phyloP scores from a whole-genome alignment of 2,329 filamentous ascomycete genomes.

The Calycina herbarum region DNA sequence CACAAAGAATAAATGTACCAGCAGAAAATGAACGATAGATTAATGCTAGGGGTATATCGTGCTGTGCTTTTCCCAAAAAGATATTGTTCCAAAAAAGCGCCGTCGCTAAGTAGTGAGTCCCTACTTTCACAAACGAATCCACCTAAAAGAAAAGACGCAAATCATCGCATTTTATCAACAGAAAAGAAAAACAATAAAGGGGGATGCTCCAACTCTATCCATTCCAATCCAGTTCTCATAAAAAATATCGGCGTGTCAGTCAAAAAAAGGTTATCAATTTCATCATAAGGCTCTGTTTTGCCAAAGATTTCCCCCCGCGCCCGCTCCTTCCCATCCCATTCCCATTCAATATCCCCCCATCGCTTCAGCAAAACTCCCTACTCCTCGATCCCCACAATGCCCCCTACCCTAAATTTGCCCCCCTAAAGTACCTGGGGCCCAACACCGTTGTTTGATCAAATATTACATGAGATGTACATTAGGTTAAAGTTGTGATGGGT shows the following conservation, averaged over 20 bases:
- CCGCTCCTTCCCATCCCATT: background rate
- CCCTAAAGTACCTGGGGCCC: background rate
- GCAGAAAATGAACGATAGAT: too few relatives aligned
- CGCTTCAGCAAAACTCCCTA: background rate
- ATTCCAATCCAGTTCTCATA: background rate
- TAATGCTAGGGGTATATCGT: too few relatives aligned
- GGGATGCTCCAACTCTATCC: too few relatives aligned
- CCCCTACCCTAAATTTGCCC: background rate
- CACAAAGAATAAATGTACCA: too few relatives aligned
- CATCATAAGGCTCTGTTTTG: background rate
- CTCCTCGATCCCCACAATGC: background rate
- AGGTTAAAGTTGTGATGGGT: constrained; percentile 2
- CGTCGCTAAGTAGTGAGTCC: background rate
- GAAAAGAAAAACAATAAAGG: too few relatives aligned
- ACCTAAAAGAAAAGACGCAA: background rate
- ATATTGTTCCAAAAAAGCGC: background rate
- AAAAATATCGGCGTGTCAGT: background rate
- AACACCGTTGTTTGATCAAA: constrained; percentile 6
- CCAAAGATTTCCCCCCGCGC: background rate
- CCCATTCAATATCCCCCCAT: background rate
- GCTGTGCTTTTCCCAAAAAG: background rate
- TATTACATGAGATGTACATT: constrained; percentile 14
- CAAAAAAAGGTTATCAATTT: background rate
- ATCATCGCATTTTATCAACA: background rate
- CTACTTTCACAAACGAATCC: background rate